These are phyloP conservation scores for Microbotryomycetes sp. DNA, from an alignment of 1,284 basidiomycete genomes.

Conservation along the genomic window DNA sequence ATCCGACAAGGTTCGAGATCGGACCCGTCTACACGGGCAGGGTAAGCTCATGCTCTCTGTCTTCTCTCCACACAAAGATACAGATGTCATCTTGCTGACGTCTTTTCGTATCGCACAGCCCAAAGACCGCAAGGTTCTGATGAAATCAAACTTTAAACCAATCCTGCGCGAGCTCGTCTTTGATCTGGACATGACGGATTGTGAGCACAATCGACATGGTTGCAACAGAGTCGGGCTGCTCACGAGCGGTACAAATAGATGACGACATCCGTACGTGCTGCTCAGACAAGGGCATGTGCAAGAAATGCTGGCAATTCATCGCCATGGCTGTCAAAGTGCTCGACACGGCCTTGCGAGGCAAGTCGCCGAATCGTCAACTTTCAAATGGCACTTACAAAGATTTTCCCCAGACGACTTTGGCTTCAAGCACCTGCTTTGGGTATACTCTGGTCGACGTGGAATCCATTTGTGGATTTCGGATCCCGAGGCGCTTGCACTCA, in stretches of 20 bases:
- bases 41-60: constrained; percentile 44
- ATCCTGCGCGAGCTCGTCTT: constrained; percentile 89
- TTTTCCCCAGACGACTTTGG: constrained; percentile 47
- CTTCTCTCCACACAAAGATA: background rate
- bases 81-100: background rate
- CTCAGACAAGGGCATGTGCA: constrained; percentile 82
- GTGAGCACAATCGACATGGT: too few species aligned
- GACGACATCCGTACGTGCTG: constrained; percentile 94
- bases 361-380: constrained; percentile 3
- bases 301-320: constrained; percentile 91
- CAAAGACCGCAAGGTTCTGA: constrained; percentile 79
- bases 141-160: constrained; percentile 66
- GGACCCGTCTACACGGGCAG: constrained; percentile 86
- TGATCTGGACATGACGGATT: constrained; percentile 99
- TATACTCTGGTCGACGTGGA: constrained; percentile 95
- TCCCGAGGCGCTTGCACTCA: constrained; percentile 73
- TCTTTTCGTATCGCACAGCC: too few species aligned
- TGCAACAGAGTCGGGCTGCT: background rate
- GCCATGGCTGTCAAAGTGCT: constrained; percentile 84
- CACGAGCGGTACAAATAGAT: constrained; percentile 41
- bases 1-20: constrained; percentile 91
- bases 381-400: too few species aligned
- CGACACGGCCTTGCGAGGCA: constrained; percentile 65
- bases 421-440: constrained; percentile 74
- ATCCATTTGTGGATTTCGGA: constrained; percentile 99